Evolutionary conservation across 495 filamentous ascomycete genomes (phyloP), one percentile per base, ranked within the genome.

Genomic region (Tuber indicum): DNA sequence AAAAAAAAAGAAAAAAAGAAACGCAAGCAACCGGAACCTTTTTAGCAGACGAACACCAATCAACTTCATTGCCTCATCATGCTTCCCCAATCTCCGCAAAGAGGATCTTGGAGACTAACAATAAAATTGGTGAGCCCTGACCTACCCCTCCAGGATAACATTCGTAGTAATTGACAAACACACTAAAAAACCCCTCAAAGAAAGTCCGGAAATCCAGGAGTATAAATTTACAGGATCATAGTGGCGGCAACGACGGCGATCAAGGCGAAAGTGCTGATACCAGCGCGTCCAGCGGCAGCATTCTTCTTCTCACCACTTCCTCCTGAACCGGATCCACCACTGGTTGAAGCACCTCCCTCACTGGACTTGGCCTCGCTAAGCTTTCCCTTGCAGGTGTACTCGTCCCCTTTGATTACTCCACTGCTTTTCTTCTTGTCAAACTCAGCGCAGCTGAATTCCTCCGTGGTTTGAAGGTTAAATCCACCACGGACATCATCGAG

Each of bases 401-500:
- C 81, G 71, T 78, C 79, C 71, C 86, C 87, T 83, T 86, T 85
- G 79, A 88, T 84, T n/a, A 84, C 76, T 52, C 76, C 77, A 73
- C 79, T 74, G 78, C 72, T 79, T 17, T 77, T 72, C 71, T 75
- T 74, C 4, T 36, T 45, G 45, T 83, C 70, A 66, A 83, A 83
- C 66, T 79, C 73, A 71, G 72, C 76, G 84, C 89, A 89, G 82
- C 85, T 84, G 85, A 94, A 90, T 75, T 91, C 86, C 77, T 86
- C 88, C 46, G 92, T 92, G 80, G 88, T 91, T 86, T 93, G 89
- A 78, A 96, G 85, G 86, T 97, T 94, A 87, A 97, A 95, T 74
- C 90, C 91, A 87, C 96, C 96, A 82, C 88, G 87, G 79, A 98
- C 94, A 77, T 92, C 89, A 77, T 89, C 86, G 39, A 99, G 87